A percentile compares a stretch with the other conserved stretches of the same genome.
These are phyloP conservation scores for Fomitopsis betulina DNA, from an alignment of 1,284 basidiomycete genomes.

Conservation along the genomic window DNA sequence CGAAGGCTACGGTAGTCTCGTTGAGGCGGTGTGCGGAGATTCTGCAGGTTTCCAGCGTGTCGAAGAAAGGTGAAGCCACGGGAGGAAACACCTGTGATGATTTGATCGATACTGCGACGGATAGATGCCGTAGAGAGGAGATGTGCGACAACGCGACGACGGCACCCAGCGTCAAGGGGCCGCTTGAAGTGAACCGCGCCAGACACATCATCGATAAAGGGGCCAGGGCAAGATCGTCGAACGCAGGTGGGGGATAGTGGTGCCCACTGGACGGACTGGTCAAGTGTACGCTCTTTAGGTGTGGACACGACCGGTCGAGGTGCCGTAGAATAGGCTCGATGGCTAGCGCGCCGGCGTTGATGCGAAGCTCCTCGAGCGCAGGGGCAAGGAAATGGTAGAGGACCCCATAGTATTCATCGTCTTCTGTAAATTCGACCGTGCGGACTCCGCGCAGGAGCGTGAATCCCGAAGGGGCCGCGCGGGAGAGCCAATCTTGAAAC, in stretches of 20 bases:
- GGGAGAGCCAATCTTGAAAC: not conserved
- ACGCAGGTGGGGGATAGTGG: not conserved
- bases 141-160: not conserved
- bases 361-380: not conserved
- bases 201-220: not conserved
- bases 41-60: not conserved
- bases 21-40: not conserved
- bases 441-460: not conserved
- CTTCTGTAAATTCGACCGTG: not conserved
- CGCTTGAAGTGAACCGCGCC: too few relatives aligned
- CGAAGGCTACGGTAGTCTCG: not conserved
- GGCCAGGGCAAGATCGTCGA: not conserved
- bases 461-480: not conserved
- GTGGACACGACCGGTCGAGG: not conserved
- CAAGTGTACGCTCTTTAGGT: not conserved
- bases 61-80: not conserved
- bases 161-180: not conserved
- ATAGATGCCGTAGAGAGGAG: not conserved
- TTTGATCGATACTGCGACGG: not conserved
- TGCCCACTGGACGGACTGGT: not conserved
- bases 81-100: not conserved
- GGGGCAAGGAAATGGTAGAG: not conserved
- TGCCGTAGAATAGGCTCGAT: not conserved
- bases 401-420: not conserved
- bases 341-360: not conserved